A percentile compares a stretch with the other conserved stretches of the same genome.
These are phyloP conservation scores for Kurtzmaniella quercitrusa DNA, from an alignment of 1,139 yeast species.

Conservation along the genomic window DNA sequence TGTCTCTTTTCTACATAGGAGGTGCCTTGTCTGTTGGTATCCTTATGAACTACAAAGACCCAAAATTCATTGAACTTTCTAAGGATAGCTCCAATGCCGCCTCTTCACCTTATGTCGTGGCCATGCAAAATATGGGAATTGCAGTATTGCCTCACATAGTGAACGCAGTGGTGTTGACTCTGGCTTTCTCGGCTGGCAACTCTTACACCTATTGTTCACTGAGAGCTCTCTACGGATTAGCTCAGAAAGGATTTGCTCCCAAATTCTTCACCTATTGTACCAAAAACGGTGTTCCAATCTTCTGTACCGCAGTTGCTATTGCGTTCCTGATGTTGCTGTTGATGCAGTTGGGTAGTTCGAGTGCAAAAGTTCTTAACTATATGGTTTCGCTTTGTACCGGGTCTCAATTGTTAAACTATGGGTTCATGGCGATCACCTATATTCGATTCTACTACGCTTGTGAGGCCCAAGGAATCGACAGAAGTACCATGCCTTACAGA, in stretches of 20 bases:
- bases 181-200: constrained; percentile 44
- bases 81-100: constrained; percentile 22
- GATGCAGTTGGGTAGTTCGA: constrained; percentile 56
- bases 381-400: constrained; percentile 75
- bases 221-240: constrained; percentile 39
- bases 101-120: constrained; percentile 42
- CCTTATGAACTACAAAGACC: constrained; percentile 39
- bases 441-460: constrained; percentile 57
- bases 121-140: constrained; percentile 38
- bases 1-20: constrained; percentile 63
- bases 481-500: constrained; percentile 24
- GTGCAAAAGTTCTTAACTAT: constrained; percentile 69
- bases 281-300: constrained; percentile 57
- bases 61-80: constrained; percentile 23
- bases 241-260: constrained; percentile 39
- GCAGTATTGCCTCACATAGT: constrained; percentile 38
- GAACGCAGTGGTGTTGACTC: constrained; percentile 30
- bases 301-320: constrained; percentile 36
- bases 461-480: constrained; percentile 34
- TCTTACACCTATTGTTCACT: constrained; percentile 41
- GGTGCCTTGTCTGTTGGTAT: constrained; percentile 40
- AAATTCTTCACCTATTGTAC: constrained; percentile 33
- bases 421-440: constrained; percentile 60
- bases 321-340: constrained; percentile 34
- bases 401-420: constrained; percentile 71